Base-by-base conservation (phyloP, 2,329 filamentous ascomycete species). In the Diaporthe longicolla region DNA sequence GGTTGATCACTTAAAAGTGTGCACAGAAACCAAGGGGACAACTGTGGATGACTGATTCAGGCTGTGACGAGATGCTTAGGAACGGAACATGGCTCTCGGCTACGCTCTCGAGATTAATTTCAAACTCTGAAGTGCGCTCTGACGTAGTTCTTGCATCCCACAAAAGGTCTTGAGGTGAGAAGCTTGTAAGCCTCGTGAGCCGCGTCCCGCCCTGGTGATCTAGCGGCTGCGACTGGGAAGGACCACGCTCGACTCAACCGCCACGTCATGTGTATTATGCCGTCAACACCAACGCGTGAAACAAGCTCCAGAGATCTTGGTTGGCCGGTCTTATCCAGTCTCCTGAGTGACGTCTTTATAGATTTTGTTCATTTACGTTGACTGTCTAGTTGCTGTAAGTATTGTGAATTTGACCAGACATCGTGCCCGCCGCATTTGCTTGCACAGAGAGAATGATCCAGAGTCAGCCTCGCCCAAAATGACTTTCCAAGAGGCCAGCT, bases 201-300 rank as follows among this genome's bases (percentile, higher is more conserved):
- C 17, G 9, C 52, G 63, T 68, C 63, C 52, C 48, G 63, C 63
- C 48, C 48, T 68, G 48, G n/a, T 26, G 63, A 54, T 68, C 63
- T 68, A 68, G 48, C 17, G 45, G 48, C 32, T 40, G 26, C 26
- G 48, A 68, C 63, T 29, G 63, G 63, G 63, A 68, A 68, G 45
- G 32, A 54, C 63, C 63, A 68, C 32, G 63, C 32, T 40, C 63
- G 19, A 24, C 21, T 37, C 29, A 40, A 52, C 48, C 45, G 63
- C 63, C 63, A 68, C 63, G 63, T 68, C 63, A 68, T 29, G 48
- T 68, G 15, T 68, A 24, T 68, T 68, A 68, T 68, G 63, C 63
- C 63, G 63, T 54, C 63, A 21, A 54, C 48, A 29, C 21, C n/a
- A 35, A 68, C 63, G 63, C 63, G 45, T 66, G 29, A 54, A 68